A percentile compares a stretch with the other conserved stretches of the same genome.
Evolutionary conservation across 1,284 basidiomycete species (phyloP).

Genomic region (Puccinia polysora): DNA sequence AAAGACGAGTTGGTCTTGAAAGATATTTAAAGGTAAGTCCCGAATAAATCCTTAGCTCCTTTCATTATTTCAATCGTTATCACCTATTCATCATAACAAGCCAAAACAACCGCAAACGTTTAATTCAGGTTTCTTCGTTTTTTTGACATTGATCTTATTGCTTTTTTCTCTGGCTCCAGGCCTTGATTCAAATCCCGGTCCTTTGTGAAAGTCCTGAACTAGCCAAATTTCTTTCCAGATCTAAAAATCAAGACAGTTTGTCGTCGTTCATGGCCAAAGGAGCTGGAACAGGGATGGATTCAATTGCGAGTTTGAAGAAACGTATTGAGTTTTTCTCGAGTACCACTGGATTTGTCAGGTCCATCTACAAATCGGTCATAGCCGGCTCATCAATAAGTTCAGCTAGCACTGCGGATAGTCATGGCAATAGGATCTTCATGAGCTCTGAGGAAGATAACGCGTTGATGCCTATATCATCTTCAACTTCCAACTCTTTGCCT

Average conservation of each 20-base stretch:
- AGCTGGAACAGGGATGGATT: conserved; percentile 10
- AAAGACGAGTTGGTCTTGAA: conserved; percentile 71
- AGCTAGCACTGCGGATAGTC: not conserved
- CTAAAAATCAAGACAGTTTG: conserved; percentile 67
- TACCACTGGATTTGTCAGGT: conserved; percentile 64
- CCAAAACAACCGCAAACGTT: no score
- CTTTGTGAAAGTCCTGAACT: conserved; percentile 80
- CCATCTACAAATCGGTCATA: conserved; percentile 72
- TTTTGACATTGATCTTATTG: not conserved
- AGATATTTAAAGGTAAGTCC: conserved; percentile 74
- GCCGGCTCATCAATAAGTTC: not conserved
- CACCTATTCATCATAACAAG: no score
- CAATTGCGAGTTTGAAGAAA: conserved; percentile 22
- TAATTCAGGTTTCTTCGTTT: no score
- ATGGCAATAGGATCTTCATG: not conserved
- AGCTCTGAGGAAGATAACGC: not conserved
- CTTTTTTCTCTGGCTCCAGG: conserved; percentile 56
- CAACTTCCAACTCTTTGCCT: conserved; percentile 46
- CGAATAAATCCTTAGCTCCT: no score
- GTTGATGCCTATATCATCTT: conserved; percentile 69
- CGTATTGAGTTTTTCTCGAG: conserved; percentile 59
- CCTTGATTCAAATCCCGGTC: conserved; percentile 65
- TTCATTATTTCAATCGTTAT: no score
- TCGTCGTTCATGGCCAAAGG: not conserved
- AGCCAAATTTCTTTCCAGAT: conserved; percentile 77